A percentile compares a stretch with the other conserved stretches of the same genome.
Evolutionary conservation across 192 early-diverging fungal genomes (phyloP).

Genomic region (Coemansia sp.): DNA sequence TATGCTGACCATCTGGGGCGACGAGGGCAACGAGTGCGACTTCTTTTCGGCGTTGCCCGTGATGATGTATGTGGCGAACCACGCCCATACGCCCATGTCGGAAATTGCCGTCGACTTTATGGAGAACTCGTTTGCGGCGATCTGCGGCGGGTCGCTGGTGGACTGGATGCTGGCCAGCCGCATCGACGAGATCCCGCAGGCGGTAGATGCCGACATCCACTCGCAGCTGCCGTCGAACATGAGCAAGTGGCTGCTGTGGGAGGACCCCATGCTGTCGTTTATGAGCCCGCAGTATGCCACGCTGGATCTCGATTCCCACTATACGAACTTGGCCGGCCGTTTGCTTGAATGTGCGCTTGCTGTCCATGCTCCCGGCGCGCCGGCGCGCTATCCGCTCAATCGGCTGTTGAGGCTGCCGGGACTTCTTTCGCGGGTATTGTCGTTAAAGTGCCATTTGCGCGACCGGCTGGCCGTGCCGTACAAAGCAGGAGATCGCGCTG

Average conservation of each 20-base stretch:
- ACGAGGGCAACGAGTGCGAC: slow-evolving; percentile 91
- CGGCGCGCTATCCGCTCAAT: slow-evolving; percentile 64
- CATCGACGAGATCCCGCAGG: slow-evolving; percentile 53
- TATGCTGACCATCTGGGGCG: slow-evolving; percentile 87
- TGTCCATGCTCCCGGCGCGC: slow-evolving; percentile 3
- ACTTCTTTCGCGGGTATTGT: slow-evolving; percentile 63
- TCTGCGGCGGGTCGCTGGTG: slow-evolving; percentile 77
- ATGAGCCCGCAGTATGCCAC: slow-evolving; percentile 74
- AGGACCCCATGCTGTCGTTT: slow-evolving; percentile 74
- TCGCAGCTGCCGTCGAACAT: slow-evolving; percentile 66
- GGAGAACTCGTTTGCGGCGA: slow-evolving; percentile 65
- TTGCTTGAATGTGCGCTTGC: slow-evolving; percentile 54
- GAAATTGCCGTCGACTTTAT: slow-evolving; percentile 62
- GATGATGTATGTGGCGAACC: slow-evolving; percentile 72
- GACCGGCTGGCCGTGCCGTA: slow-evolving; percentile 63
- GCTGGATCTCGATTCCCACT: slow-evolving; percentile 68
- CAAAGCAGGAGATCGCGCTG: slow-evolving; percentile 51
- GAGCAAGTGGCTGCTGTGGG: slow-evolving; percentile 86
- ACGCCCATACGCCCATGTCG: slow-evolving; percentile 63
- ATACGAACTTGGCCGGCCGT: slow-evolving; percentile 54
- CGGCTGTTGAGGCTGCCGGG: slow-evolving; percentile 64
- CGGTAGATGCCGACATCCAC: slow-evolving; percentile 47
- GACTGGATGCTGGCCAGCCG: slow-evolving; percentile 69
- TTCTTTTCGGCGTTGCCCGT: slow-evolving; percentile 78
- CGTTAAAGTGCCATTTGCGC: slow-evolving; percentile 70